Percentiles rank a stretch among this genome's conserved stretches.
These are phyloP conservation scores for Ceratocystis cubensis DNA, from an alignment of 2,329 filamentous ascomycete genomes.

Conservation along the genomic window DNA sequence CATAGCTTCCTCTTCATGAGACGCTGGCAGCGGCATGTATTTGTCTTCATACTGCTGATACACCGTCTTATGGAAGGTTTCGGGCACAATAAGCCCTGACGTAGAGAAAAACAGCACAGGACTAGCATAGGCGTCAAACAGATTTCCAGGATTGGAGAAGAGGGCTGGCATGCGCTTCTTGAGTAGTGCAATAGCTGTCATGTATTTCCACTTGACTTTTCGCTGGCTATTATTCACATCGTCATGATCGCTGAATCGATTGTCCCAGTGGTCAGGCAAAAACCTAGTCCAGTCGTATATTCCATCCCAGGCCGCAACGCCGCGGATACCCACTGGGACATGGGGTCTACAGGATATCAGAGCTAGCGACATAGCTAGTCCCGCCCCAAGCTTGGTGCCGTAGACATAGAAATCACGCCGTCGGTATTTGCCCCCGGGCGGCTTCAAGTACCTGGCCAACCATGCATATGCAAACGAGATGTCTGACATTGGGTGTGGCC, in stretches of 20 bases:
- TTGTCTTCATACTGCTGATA: conserved; percentile 12
- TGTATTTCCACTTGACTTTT: not conserved
- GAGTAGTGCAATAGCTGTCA: not conserved
- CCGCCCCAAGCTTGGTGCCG: conserved; percentile 40
- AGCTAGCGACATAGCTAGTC: conserved; percentile 43
- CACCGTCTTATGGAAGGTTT: conserved; percentile 31
- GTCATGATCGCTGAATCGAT: conserved; percentile 23
- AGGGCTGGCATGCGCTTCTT: conserved; percentile 29
- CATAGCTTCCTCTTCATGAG: conserved; percentile 5
- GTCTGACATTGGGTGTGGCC: conserved; percentile 49
- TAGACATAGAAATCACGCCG: conserved; percentile 28
- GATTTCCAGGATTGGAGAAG: conserved; percentile 37
- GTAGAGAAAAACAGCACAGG: conserved; percentile 47
- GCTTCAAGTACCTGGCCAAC: conserved; percentile 36
- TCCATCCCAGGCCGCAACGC: conserved; percentile 45
- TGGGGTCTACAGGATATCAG: conserved; percentile 42
- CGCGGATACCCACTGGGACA: conserved; percentile 37
- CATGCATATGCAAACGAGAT: conserved; percentile 41
- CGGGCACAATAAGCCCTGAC: conserved; percentile 36
- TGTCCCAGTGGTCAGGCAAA: conserved; percentile 39
- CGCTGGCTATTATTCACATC: not conserved
- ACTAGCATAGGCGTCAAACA: conserved; percentile 50
- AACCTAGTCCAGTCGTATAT: conserved; percentile 54
- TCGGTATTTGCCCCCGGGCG: conserved; percentile 29
- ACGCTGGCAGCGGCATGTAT: not conserved